A percentile compares a stretch with the other conserved stretches of the same genome.
phyloP scores from a whole-genome alignment of 108 stramenopile species.

The Schizochytrium sp. region DNA sequence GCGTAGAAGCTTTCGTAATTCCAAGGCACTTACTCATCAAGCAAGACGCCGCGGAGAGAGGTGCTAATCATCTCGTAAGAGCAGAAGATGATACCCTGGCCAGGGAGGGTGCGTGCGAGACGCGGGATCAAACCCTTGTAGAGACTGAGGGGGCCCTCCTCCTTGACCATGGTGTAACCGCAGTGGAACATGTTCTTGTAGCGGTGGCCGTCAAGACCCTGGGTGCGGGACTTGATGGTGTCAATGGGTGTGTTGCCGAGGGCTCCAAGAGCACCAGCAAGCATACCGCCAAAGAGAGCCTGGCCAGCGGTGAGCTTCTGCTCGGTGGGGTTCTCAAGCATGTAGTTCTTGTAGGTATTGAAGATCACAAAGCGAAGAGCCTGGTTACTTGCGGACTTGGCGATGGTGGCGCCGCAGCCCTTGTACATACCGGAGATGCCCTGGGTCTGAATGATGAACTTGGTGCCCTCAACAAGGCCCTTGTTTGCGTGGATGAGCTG shows the following conservation, averaged over 20 bases:
- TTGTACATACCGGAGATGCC: conserved; percentile 91
- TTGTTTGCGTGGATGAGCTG: conserved; percentile 88
- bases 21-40: background rate
- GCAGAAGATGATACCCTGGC: conserved; percentile 65
- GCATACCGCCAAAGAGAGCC: conserved; percentile 91
- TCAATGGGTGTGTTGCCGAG: conserved; percentile 96
- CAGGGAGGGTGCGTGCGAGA: conserved; percentile 48
- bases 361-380: conserved; percentile 97
- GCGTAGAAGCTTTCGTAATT: too few species aligned
- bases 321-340: conserved; percentile 73
- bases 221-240: conserved; percentile 97
- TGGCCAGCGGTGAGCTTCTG: conserved; percentile 70
- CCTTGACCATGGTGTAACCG: conserved; percentile 84
- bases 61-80: conserved; percentile 59
- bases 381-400: conserved; percentile 97
- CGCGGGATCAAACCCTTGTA: conserved; percentile 93
- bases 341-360: conserved; percentile 90
- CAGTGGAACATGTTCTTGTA: conserved; percentile 90
- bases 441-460: conserved; percentile 84
- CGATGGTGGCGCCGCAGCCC: conserved; percentile 89
- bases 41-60: conserved; percentile 26
- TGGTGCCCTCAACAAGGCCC: conserved; percentile 83
- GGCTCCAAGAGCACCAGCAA: conserved; percentile 94
- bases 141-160: conserved; percentile 88
- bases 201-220: conserved; percentile 86